Evolutionary conservation across 345 rosid genomes (phyloP).

Genomic region (Hibiscus syriacus): DNA sequence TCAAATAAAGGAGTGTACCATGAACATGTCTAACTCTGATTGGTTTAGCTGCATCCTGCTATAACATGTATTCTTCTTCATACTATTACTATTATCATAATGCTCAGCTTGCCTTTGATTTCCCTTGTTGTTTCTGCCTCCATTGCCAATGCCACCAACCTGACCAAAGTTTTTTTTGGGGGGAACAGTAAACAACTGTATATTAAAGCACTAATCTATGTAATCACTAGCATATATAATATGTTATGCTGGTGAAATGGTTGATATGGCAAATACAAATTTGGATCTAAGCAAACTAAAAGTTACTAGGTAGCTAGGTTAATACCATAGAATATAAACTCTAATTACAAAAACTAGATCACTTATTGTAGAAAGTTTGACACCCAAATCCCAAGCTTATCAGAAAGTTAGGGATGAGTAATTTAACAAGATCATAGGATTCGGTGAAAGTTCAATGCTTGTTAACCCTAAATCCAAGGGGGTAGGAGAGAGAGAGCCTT

Average conservation of each 20-base stretch:
- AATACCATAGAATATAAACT: neutral
- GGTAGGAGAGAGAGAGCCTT: constrained; percentile 19
- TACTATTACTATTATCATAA: neutral
- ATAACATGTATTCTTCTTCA: neutral
- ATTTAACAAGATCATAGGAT: neutral
- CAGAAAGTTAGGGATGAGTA: neutral
- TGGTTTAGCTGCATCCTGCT: constrained; percentile 19
- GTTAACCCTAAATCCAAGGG: no score
- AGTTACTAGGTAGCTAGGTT: no score
- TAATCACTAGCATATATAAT: no score
- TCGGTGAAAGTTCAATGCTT: no score
- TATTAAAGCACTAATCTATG: neutral
- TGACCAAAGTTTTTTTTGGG: constrained; percentile 7
- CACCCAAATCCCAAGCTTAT: neutral
- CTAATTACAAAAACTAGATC: neutral
- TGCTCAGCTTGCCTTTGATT: constrained; percentile 3
- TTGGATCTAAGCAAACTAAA: neutral
- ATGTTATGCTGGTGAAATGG: neutral
- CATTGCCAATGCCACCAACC: constrained; percentile 17
- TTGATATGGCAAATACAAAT: neutral
- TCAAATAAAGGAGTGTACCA: no score
- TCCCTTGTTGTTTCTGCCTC: neutral
- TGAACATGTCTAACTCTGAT: constrained; percentile 41
- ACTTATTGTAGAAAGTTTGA: neutral
- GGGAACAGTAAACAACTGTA: no score